Conservation (phyloP, 176 grass and related monocot species). For the Oryza australiensis region DNA sequence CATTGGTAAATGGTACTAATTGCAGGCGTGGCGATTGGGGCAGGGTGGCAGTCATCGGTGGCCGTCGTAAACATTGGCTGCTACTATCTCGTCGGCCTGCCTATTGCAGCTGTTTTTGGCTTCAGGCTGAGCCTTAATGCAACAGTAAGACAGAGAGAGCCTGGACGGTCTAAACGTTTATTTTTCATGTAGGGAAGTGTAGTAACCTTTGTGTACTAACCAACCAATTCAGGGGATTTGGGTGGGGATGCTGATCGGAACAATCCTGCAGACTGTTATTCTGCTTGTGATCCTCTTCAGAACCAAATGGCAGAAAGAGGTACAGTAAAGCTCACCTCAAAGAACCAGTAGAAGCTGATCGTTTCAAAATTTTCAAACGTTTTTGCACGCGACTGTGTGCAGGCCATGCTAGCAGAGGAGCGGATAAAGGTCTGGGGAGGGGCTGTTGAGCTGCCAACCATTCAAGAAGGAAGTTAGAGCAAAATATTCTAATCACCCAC, state of each 20-base stretch:
- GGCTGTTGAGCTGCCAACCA: slow-evolving; percentile 40
- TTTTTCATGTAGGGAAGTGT: background rate
- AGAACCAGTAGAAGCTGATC: background rate
- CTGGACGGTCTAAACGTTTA: background rate
- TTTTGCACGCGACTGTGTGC: background rate
- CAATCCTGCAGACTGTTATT: slow-evolving; percentile 54
- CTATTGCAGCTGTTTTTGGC: slow-evolving; percentile 58
- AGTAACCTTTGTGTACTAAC: background rate
- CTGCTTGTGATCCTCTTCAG: slow-evolving; percentile 50
- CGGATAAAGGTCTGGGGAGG: slow-evolving; percentile 59
- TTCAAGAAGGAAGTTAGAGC: background rate
- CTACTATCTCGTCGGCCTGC: slow-evolving; percentile 66
- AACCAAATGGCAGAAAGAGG: slow-evolving; percentile 80
- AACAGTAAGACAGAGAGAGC: background rate
- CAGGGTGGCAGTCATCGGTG: slow-evolving; percentile 77
- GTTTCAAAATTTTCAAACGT: background rate
- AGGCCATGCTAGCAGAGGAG: slow-evolving; percentile 63
- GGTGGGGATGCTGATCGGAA: slow-evolving; percentile 63
- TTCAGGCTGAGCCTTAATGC: slow-evolving; percentile 60
- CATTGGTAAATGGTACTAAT: background rate
- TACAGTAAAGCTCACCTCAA: background rate
- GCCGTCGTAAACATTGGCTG: slow-evolving; percentile 62
- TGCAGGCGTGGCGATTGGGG: slow-evolving; percentile 69
- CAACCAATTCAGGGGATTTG: slow-evolving; percentile 63
- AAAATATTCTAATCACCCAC: background rate